Evolutionary conservation across 495 filamentous ascomycete species (phyloP), one percentile per base, ranked within the genome.

Genomic region (Aspergillus indologenus): DNA sequence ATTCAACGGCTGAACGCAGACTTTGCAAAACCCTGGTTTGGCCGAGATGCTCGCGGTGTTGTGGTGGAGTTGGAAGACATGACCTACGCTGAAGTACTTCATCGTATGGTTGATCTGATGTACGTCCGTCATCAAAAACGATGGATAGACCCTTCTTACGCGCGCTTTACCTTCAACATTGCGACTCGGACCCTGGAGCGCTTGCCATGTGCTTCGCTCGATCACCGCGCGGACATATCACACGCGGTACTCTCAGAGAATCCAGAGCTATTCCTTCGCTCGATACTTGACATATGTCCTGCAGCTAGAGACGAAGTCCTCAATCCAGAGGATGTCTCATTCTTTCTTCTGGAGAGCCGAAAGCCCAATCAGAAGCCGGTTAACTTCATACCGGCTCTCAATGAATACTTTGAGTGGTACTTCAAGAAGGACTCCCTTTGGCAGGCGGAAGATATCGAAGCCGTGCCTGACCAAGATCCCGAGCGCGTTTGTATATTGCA

Each of bases 391-490:
- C 74, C 74, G 3, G 57, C 58, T 7, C 45, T 78, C 0, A 68
- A 78, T 34, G 70, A 76, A 7, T 65, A 73, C 40, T 78, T 78
- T 31, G 75, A 78, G 53, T 67, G 59, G 17, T 78, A 67, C 49
- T 78, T 78, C 66, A 78, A 78, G 49, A 78, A 78, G 42, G 75
- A 78, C 49, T 76, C 72, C 2, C 51, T 78, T 3, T 78, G 75
- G 75, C 75, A 78, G 50, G 69, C 72, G 0, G 74, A 78, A 55
- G 70, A 76, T 49, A 44, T 76, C 19, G 75, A 72, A 26, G 74
- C 75, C 1, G 72, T 78, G 22, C 59, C 71, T 22, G 66, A 60
- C 40, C 63, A 71, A 54, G 75, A 78, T 62, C 68, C 67, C 19
- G 65, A 64, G 15, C 62, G 75, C 29, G 65, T 69, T 7, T 76